Evolutionary conservation across 1,139 yeast genomes (phyloP).

Genomic region (Meyerozyma elateridarum): DNA sequence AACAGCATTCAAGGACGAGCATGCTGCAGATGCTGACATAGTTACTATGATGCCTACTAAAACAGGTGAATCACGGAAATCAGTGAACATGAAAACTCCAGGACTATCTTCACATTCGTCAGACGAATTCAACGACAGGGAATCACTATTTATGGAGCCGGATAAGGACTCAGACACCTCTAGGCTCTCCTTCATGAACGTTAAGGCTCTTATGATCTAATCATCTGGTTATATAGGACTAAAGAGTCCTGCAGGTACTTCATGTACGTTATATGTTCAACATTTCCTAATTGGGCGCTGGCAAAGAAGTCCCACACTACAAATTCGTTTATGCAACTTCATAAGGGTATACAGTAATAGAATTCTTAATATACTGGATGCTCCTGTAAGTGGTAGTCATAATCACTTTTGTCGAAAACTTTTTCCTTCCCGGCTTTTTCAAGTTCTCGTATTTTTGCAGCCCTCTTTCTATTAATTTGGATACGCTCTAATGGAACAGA

Average conservation of each 20-base stretch:
- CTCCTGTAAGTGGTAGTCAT: background rate
- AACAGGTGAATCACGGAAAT: background rate
- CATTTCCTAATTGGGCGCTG: slow-evolving; percentile 1
- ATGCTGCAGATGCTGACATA: slow-evolving; percentile 1
- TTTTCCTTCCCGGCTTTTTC: background rate
- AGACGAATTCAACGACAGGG: too few relatives aligned
- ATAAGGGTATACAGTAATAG: too few relatives aligned
- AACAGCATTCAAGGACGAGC: background rate
- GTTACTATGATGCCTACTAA: background rate
- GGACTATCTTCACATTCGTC: too few relatives aligned
- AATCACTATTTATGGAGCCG: too few relatives aligned
- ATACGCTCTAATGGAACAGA: slow-evolving; percentile 18
- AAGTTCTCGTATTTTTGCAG: background rate
- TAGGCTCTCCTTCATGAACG: too few relatives aligned
- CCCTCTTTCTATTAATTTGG: background rate
- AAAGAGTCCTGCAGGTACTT: too few relatives aligned
- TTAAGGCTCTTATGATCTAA: too few relatives aligned
- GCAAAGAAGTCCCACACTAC: background rate
- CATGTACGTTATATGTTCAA: background rate
- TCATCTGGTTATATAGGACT: too few relatives aligned
- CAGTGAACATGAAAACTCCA: too few relatives aligned
- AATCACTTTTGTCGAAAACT: background rate
- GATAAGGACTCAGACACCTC: too few relatives aligned
- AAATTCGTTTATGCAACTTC: too few relatives aligned
- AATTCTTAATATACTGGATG: background rate